Evolutionary conservation across 2,329 filamentous ascomycete species (phyloP), one percentile per base, ranked within the genome.

Genomic region (Verticillium klebahnii): DNA sequence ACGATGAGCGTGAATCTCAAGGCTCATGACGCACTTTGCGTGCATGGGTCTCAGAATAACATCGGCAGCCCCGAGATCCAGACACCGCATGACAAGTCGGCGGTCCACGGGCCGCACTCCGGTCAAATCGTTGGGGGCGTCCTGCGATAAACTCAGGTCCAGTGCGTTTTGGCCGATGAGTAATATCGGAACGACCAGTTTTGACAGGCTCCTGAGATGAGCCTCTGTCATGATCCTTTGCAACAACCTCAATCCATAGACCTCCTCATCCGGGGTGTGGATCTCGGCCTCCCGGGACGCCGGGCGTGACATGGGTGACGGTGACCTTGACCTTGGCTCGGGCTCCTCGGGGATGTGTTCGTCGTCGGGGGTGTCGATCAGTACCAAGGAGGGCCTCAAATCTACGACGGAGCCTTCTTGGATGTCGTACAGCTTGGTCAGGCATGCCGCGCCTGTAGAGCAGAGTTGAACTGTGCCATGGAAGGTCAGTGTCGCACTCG

Each of bases 61-160:
- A 74, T 98, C 94, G 34, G 90, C 83, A 12, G 94, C 94, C 39
- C 95, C 95, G 4, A 90, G 86, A 70, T 97, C 92, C 29, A 98
- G 78, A 71, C 92, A 97, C 69, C 83, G 86, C 67, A 88, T 85
- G 63, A 93, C 81, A 60, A 84, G 74, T 61, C 69, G 69, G 62
- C 74, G 77, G 63, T 80, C 80, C 32, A 75, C 73, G 31, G 75
- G 68, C n/a, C 39, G 64, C 60, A 59, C 61, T n/a, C 58, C 58
- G n/a, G 63, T 73, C 74, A 52, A 15, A 11, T 56, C 52, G 39
- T 14, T 32, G 9, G 32, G 12, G 19, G 34, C 39, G n/a, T 74
- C 70, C 60, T 66, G 70, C 32, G 67, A 62, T 9, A 69, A 65
- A 25, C 67, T 57, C 36, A 65, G 59, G 39, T 74, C 68, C 34